A percentile compares a stretch with the other conserved stretches of the same genome.
phyloP scores from a whole-genome alignment of 129 eudicot species.

The Artemisia argyi region DNA sequence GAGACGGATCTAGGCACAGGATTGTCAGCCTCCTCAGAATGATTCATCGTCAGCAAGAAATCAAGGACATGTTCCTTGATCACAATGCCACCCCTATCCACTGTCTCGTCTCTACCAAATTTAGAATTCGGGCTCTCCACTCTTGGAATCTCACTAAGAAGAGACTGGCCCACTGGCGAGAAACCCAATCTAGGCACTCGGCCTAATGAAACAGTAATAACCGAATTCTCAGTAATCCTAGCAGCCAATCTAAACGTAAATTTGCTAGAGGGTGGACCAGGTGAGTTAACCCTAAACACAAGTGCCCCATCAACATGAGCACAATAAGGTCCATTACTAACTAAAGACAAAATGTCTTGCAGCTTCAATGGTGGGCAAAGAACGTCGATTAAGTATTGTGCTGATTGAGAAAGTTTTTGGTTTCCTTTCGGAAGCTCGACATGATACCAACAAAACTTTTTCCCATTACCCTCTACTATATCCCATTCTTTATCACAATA shows the following conservation, averaged over 20 bases:
- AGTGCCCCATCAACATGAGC: constrained; percentile 84
- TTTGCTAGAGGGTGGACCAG: constrained; percentile 70
- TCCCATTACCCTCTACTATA: constrained; percentile 55
- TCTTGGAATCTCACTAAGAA: constrained; percentile 63
- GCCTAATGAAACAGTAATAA: constrained; percentile 82
- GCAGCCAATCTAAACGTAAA: constrained; percentile 80
- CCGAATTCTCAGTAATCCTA: constrained; percentile 72
- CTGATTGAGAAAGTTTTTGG: constrained; percentile 66
- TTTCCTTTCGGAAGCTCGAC: constrained; percentile 74
- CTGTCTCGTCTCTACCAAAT: constrained; percentile 26
- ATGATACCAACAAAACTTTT: constrained; percentile 88
- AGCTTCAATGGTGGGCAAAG: constrained; percentile 86
- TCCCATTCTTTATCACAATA: constrained; percentile 78
- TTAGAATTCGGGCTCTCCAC: constrained; percentile 50
- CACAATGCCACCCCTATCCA: constrained; percentile 47
- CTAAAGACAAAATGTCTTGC: constrained; percentile 71
- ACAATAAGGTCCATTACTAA: constrained; percentile 82
- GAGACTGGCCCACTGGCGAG: constrained; percentile 61
- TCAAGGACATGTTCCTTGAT: constrained; percentile 78
- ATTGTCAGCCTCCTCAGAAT: constrained; percentile 86
- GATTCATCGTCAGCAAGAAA: constrained; percentile 73
- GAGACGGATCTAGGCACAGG: constrained; percentile 76
- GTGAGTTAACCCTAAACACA: constrained; percentile 79
- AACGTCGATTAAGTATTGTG: constrained; percentile 64
- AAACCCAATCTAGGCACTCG: constrained; percentile 77